These are phyloP conservation scores for Fusarium siculi DNA, from an alignment of 2,329 filamentous ascomycete species.

Conservation along the genomic window DNA sequence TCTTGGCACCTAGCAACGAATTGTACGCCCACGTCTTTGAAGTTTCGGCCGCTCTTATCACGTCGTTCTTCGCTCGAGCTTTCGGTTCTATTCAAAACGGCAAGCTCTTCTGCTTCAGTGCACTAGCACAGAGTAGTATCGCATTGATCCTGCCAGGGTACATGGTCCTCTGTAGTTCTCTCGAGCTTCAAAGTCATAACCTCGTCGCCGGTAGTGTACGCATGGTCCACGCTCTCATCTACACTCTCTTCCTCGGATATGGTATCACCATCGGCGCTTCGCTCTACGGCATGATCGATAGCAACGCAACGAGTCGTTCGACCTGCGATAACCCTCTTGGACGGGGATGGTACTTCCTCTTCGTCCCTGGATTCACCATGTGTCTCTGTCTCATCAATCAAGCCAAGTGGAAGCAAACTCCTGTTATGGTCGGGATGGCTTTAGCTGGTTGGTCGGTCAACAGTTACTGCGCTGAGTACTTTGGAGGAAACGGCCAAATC, in stretches of 20 bases:
- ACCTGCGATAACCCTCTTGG: constrained; percentile 58
- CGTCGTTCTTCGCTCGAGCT: constrained; percentile 75
- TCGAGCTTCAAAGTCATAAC: constrained; percentile 77
- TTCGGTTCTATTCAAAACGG: constrained; percentile 72
- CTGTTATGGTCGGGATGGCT: constrained; percentile 79
- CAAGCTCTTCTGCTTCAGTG: constrained; percentile 75
- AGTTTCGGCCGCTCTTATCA: constrained; percentile 68
- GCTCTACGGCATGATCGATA: constrained; percentile 72
- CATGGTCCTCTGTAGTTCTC: constrained; percentile 58
- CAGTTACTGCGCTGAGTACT: constrained; percentile 74
- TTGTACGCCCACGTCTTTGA: constrained; percentile 69
- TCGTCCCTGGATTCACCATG: constrained; percentile 78
- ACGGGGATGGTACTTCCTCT: constrained; percentile 69
- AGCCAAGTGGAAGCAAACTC: constrained; percentile 81
- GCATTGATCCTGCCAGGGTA: constrained; percentile 77
- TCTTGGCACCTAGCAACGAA: constrained; percentile 78
- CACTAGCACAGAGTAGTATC: constrained; percentile 78
- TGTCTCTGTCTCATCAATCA: constrained; percentile 84
- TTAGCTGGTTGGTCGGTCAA: constrained; percentile 80
- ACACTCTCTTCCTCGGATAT: constrained; percentile 78
- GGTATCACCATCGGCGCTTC: constrained; percentile 77
- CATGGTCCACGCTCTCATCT: constrained; percentile 81
- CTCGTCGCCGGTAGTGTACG: constrained; percentile 78
- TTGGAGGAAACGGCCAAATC: constrained; percentile 77
- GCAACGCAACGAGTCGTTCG: constrained; percentile 59